Conservation (phyloP, 306 rosid genomes). For the Prunus mume region DNA sequence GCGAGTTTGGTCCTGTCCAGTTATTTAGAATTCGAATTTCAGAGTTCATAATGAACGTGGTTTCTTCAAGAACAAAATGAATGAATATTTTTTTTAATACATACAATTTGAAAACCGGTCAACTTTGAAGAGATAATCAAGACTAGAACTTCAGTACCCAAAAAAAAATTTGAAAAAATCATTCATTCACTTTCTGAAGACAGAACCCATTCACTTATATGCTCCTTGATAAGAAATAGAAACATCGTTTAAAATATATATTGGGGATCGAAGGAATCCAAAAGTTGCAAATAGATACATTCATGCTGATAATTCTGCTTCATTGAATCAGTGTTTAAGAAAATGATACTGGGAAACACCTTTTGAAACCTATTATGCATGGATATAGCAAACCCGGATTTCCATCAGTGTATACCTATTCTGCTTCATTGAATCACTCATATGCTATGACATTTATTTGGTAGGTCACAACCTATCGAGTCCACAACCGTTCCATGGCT, state of each 20-base stretch:
- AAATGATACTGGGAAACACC: not conserved
- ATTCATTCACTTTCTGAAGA: too few relatives aligned
- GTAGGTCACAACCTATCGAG: conserved; percentile 1
- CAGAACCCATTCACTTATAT: not conserved
- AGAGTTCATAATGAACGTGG: too few relatives aligned
- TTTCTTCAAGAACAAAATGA: too few relatives aligned
- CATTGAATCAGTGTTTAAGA: not conserved
- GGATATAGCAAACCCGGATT: not conserved
- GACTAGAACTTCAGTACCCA: too few relatives aligned
- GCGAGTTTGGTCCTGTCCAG: too few relatives aligned
- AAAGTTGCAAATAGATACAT: not conserved
- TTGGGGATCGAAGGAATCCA: not conserved
- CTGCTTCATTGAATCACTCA: not conserved
- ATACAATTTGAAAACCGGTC: not conserved
- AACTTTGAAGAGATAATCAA: too few relatives aligned
- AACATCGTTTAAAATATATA: not conserved
- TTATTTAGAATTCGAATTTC: too few relatives aligned
- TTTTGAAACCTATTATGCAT: not conserved
- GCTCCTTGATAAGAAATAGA: not conserved
- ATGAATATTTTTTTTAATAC: too few relatives aligned
- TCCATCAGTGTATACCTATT: not conserved
- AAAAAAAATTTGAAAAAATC: too few relatives aligned
- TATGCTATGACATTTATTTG: not conserved
- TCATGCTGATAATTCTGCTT: not conserved
- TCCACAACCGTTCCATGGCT: conserved; percentile 9